Percentiles rank a stretch among this genome's conserved stretches.
These are phyloP conservation scores for Massariosphaeria phaeospora DNA, from an alignment of 495 filamentous ascomycete genomes.

Conservation along the genomic window DNA sequence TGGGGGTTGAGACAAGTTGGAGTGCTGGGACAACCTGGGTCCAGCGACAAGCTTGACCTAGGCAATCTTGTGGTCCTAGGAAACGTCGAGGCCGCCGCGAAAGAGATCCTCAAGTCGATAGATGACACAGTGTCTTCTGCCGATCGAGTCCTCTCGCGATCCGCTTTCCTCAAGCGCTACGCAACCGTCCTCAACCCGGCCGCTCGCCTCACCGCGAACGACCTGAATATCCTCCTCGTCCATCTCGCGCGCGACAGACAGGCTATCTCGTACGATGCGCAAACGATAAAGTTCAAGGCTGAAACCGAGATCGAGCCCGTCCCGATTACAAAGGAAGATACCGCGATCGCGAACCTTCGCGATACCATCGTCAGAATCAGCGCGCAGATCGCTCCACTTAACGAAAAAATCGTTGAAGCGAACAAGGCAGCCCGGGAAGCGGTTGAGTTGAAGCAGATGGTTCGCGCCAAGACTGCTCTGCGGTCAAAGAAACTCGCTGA, in stretches of 20 bases:
- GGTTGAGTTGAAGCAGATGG: slow-evolving; percentile 62
- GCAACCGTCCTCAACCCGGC: slow-evolving; percentile 30
- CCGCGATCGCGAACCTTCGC: slow-evolving; percentile 61
- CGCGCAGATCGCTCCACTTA: slow-evolving; percentile 33
- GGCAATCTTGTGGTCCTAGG: slow-evolving; percentile 56
- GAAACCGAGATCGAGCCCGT: slow-evolving; percentile 38
- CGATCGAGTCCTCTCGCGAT: slow-evolving; percentile 24
- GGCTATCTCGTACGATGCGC: slow-evolving; percentile 30
- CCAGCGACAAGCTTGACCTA: slow-evolving; percentile 46
- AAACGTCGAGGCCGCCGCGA: slow-evolving; percentile 50
- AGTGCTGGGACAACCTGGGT: slow-evolving; percentile 49
- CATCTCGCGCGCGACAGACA: slow-evolving; percentile 38
- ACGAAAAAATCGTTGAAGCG: slow-evolving; percentile 47
- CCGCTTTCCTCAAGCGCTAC: slow-evolving; percentile 16
- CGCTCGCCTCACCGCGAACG: neutral
- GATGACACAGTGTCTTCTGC: neutral
- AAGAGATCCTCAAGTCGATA: slow-evolving; percentile 28
- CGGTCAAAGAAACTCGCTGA: slow-evolving; percentile 77
- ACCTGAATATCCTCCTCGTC: slow-evolving; percentile 36
- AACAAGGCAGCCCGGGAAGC: slow-evolving; percentile 60
- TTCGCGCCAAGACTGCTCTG: slow-evolving; percentile 70
- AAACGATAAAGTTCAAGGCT: slow-evolving; percentile 63
- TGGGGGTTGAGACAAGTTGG: slow-evolving; percentile 75
- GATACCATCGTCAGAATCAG: slow-evolving; percentile 53
- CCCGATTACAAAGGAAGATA: slow-evolving; percentile 68